Evolutionary conservation across 805 yeast genomes (phyloP), one percentile per base, ranked within the genome.

Genomic region (Lipomyces sp.): DNA sequence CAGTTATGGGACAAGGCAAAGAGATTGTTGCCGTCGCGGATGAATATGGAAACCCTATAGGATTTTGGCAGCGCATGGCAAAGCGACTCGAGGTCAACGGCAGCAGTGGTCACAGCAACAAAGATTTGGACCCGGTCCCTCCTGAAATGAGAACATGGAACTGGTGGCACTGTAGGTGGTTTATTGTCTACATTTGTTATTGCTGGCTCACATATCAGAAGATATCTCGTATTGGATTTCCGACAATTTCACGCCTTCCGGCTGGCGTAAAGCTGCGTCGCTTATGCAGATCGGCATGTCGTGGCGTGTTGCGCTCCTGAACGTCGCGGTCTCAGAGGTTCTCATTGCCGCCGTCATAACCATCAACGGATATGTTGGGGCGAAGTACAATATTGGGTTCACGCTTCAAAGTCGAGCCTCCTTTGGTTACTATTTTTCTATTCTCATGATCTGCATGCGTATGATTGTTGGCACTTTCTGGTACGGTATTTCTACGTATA

Each of bases 401-500:
- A 97, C 97, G 0, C 92, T 92, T 11, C 84, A 90, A 8, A 85
- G 87, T 51, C 82, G 98, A 69, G 84, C 94, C 0, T 85, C 96
- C 0, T 92, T 92, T 79, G 98, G 98, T 67, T 81, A 61, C 42
- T 60, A 88, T 93, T 0, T 79, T 89, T 65, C 93, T 96, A 97
- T 97, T 96, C 58, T 69, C 34, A 64, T 64, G 4, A 87, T 92
- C 58, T 74, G 92, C 62, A 92, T 92, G 78, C 85, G 98, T 78
- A 94, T 90, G 50, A 93, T 90, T 7, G 88, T 92, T 90, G 89
- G 92, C 39, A 83, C 86, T 71, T 86, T 92, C 60, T 92, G 97
- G 97, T 91, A 88, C 74, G 87, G 95, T 35, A 95, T 90, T 35
- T 97, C 92, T 75, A 83, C 90, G 30, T 89, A 92, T 83, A 84